Evolutionary conservation across 805 yeast species (phyloP).

Genomic region (Scheffersomyces amazonensis): DNA sequence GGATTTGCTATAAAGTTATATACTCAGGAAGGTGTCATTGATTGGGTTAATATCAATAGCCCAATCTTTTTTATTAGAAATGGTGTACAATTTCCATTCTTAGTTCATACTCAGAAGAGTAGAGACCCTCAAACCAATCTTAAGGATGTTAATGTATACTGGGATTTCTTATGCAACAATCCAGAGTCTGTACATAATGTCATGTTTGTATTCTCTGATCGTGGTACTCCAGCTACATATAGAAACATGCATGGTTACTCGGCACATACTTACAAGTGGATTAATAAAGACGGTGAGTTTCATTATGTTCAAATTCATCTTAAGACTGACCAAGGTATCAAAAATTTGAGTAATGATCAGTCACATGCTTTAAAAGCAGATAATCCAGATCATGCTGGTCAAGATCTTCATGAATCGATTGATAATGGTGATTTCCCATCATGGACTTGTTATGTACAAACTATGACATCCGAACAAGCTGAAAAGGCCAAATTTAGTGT

Average conservation of each 20-base stretch:
- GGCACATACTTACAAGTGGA: conserved; percentile 61
- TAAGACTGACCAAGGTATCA: conserved; percentile 46
- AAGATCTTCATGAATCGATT: conserved; percentile 39
- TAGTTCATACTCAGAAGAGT: conserved; percentile 64
- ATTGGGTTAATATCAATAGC: conserved; percentile 73
- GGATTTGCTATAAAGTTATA: conserved; percentile 65
- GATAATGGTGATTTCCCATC: conserved; percentile 48
- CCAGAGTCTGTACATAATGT: conserved; percentile 59
- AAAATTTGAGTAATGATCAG: conserved; percentile 43
- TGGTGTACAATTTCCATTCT: conserved; percentile 61
- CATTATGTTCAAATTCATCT: conserved; percentile 59
- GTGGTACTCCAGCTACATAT: conserved; percentile 58
- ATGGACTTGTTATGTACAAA: conserved; percentile 55
- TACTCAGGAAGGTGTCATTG: conserved; percentile 67
- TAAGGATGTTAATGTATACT: conserved; percentile 48
- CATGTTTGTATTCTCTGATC: conserved; percentile 54
- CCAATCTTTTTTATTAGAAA: conserved; percentile 66
- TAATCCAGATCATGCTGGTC: conserved; percentile 49
- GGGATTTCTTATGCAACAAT: conserved; percentile 58
- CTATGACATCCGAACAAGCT: conserved; percentile 58
- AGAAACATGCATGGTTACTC: conserved; percentile 61
- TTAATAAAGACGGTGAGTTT: conserved; percentile 47
- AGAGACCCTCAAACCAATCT: conserved; percentile 56
- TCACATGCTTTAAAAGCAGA: conserved; percentile 44
- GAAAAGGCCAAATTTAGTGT: conserved; percentile 46